Evolutionary conservation across 768 basidiomycete species (phyloP).

Genomic region (Suillus hirtellus): DNA sequence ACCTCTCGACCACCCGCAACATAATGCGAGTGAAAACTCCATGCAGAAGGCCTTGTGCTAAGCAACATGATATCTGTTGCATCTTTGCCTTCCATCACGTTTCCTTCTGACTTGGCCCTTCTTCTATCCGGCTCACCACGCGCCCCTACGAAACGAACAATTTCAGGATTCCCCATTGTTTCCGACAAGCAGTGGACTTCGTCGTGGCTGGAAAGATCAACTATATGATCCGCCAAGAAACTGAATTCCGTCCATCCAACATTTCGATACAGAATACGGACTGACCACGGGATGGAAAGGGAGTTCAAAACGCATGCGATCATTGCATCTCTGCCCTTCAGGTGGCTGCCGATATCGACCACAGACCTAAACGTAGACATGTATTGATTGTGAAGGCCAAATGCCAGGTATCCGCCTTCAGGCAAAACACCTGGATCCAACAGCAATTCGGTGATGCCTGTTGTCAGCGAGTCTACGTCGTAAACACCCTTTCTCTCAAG

Average conservation of each 20-base stretch:
- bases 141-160: background rate
- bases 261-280: slow-evolving; percentile 10
- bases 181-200: background rate
- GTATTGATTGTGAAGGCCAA: slow-evolving; percentile 40
- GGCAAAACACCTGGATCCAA: slow-evolving; percentile 36
- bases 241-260: slow-evolving; percentile 5
- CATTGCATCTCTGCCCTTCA: slow-evolving; percentile 10
- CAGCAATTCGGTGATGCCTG: slow-evolving; percentile 26
- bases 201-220: background rate
- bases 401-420: slow-evolving; percentile 41
- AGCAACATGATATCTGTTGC: background rate
- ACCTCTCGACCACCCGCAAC: slow-evolving; percentile 3
- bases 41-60: slow-evolving; percentile 5
- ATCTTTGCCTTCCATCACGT: background rate
- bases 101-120: background rate
- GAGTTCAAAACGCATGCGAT: slow-evolving; percentile 5
- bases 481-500: background rate
- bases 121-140: slow-evolving; percentile 4
- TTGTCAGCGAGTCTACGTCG: background rate
- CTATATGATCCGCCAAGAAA: slow-evolving; percentile 3
- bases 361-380: slow-evolving; percentile 16
- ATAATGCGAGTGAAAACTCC: slow-evolving; percentile 4
- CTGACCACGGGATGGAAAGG: slow-evolving; percentile 9
- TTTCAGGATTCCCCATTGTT: background rate
- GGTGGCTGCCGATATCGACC: slow-evolving; percentile 15